phyloP scores from a whole-genome alignment of 306 rosid species.

The Medicago truncatula region DNA sequence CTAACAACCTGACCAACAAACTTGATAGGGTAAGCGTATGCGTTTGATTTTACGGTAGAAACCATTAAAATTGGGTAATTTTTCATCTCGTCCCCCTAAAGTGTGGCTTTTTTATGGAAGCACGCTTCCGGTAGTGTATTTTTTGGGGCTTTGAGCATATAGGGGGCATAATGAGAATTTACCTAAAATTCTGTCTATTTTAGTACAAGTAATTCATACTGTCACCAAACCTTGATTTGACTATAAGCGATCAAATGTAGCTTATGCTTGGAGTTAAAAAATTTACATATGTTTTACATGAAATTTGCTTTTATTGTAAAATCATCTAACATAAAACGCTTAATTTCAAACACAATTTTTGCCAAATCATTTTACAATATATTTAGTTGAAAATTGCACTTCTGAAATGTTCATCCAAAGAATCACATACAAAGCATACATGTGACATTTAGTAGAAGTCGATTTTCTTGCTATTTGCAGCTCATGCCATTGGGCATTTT shows the following conservation, averaged over 20 bases:
- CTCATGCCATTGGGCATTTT: neutral
- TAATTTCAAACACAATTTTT: neutral
- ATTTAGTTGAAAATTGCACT: neutral
- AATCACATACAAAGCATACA: neutral
- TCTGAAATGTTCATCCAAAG: constrained; percentile 2
- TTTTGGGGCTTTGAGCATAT: too few relatives aligned
- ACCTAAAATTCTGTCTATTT: too few relatives aligned
- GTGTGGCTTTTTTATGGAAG: too few relatives aligned
- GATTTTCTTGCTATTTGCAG: constrained; percentile 3
- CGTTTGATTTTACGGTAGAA: neutral
- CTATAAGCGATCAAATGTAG: neutral
- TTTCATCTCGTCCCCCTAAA: too few relatives aligned
- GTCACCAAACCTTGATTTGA: neutral
- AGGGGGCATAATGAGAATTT: too few relatives aligned
- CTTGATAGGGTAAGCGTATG: constrained; percentile 75
- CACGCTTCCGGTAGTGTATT: too few relatives aligned
- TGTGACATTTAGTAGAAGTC: neutral
- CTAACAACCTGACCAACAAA: constrained; percentile 85
- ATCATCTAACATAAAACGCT: neutral
- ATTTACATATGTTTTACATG: neutral
- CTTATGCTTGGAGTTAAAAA: neutral
- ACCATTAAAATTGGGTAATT: neutral
- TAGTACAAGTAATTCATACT: neutral
- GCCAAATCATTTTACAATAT: neutral
- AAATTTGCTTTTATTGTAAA: neutral